phyloP scores from a whole-genome alignment of 257 asterid species.

The Nicotiana noctiflora region DNA sequence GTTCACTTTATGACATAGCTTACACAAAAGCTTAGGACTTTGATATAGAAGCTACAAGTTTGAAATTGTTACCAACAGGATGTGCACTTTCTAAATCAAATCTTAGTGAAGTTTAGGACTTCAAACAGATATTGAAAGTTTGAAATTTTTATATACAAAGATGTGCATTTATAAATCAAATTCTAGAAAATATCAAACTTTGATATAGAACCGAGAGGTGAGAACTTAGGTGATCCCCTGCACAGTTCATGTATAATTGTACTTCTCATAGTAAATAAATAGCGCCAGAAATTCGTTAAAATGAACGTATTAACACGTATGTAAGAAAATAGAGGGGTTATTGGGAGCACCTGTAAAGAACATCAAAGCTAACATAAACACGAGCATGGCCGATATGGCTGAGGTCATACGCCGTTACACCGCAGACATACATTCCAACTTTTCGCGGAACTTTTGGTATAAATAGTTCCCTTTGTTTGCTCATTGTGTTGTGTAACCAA shows the following conservation, averaged over 20 bases:
- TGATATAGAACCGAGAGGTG: too few relatives aligned
- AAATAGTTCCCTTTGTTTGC: conserved; percentile 66
- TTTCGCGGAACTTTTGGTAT: conserved; percentile 61
- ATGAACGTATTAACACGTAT: neutral
- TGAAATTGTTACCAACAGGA: neutral
- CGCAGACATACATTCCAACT: conserved; percentile 96
- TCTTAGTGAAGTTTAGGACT: neutral
- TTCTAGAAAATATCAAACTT: too few relatives aligned
- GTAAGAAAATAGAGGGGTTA: neutral
- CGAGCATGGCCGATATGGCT: conserved; percentile 99
- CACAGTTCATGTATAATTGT: too few relatives aligned
- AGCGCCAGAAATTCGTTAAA: neutral
- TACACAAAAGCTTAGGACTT: neutral
- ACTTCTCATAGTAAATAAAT: too few relatives aligned
- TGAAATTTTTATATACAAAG: too few relatives aligned
- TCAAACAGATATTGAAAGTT: too few relatives aligned
- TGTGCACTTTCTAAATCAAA: neutral
- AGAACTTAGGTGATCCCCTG: too few relatives aligned
- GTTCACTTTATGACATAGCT: too few relatives aligned
- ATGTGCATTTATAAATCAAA: too few relatives aligned
- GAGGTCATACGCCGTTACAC: conserved; percentile 94
- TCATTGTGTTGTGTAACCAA: conserved; percentile 86
- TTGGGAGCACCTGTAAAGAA: conserved; percentile 54
- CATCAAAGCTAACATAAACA: conserved; percentile 87
- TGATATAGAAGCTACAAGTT: neutral